phyloP scores from a whole-genome alignment of 148 eudicot species.

The Polygonum maritimum region DNA sequence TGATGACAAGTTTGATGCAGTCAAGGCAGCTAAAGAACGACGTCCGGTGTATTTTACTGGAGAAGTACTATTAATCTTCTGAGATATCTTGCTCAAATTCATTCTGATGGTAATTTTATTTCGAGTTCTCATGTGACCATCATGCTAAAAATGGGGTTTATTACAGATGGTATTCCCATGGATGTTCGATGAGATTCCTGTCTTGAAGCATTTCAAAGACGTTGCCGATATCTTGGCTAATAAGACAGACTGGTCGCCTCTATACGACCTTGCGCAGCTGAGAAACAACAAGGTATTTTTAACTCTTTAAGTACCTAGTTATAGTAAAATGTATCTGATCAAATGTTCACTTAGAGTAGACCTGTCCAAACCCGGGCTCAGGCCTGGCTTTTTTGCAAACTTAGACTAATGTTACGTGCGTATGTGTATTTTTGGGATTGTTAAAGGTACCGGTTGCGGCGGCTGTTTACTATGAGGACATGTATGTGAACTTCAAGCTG shows the following conservation, averaged over 20 bases:
- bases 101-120: not conserved
- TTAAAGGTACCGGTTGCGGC: constrained; percentile 93
- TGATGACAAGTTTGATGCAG: constrained; percentile 65
- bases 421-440: not conserved
- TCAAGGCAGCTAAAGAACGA: constrained; percentile 78
- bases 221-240: constrained; percentile 62
- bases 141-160: not conserved
- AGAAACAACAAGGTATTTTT: constrained; percentile 54
- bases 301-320: not conserved
- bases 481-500: constrained; percentile 86
- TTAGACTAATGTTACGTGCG: no score
- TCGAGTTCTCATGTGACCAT: not conserved
- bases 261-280: constrained; percentile 49
- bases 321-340: not conserved
- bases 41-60: constrained; percentile 78
- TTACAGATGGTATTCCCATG: constrained; percentile 92
- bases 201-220: constrained; percentile 62
- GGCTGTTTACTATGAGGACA: constrained; percentile 83
- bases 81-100: not conserved
- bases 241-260: constrained; percentile 80
- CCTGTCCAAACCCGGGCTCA: no score
- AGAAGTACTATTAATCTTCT: constrained; percentile 40
- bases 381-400: no score
- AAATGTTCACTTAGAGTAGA: not conserved
- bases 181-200: constrained; percentile 83